Evolutionary conservation across 176 grass and related monocot species (phyloP).

Genomic region (Raddia guianensis): DNA sequence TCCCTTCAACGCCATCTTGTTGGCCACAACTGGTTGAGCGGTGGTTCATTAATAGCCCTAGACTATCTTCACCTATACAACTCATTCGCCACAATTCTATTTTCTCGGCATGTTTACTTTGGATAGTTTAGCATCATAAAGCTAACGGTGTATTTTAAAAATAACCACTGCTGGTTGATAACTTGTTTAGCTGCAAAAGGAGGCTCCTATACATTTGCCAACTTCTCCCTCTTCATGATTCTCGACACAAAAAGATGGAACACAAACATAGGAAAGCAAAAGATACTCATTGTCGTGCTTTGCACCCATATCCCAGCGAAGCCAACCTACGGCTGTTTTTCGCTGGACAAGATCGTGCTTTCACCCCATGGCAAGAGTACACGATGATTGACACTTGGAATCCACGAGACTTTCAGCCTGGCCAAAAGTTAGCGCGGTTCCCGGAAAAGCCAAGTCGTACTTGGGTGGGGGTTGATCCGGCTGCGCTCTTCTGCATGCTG

Average conservation of each 20-base stretch:
- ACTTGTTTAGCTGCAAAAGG: neutral
- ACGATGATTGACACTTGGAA: slow-evolving; percentile 49
- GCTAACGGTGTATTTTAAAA: neutral
- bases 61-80: neutral
- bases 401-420: slow-evolving; percentile 9
- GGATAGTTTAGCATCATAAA: neutral
- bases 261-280: slow-evolving; percentile 28
- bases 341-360: slow-evolving; percentile 26
- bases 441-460: neutral
- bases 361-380: neutral
- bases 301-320: neutral
- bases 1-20: neutral
- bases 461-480: neutral
- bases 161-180: neutral
- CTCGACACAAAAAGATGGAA: neutral
- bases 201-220: neutral
- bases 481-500: neutral
- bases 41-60: neutral
- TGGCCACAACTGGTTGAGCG: neutral
- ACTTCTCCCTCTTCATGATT: neutral
- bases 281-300: slow-evolving; percentile 13
- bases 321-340: slow-evolving; percentile 9
- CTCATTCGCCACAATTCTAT: rapidly evolving
- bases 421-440: slow-evolving; percentile 11
- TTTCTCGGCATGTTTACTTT: neutral